Base-by-base conservation (phyloP, 805 yeast genomes). In the Torulaspora maleeae region DNA sequence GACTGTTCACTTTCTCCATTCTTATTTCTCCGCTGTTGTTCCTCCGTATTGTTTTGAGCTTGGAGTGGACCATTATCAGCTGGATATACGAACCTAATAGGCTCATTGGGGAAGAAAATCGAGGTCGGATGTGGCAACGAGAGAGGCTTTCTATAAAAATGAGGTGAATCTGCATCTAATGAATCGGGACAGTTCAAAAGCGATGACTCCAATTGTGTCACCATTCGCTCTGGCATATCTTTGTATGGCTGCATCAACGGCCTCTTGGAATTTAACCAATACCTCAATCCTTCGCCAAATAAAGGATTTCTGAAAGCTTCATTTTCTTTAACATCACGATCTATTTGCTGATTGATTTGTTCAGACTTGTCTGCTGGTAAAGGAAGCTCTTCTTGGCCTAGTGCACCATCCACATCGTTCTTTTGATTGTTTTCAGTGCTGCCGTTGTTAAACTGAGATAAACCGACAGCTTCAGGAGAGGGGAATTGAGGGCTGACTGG, bases 121-220 rank as follows among this genome's bases (percentile, higher is more conserved):
- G 93, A 86, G 6, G 95, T 87, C 22, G 96, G 95, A 60, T 85
- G 95, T 43, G 95, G 95, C 54, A 81, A 79, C 17, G 77, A 75
- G 5, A 97, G 91, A 39, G 76, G 78, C 62, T 88, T 58, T 82
- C 61, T 77, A 76, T 64, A 63, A 11, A 59, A 58, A 34, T 61
- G 64, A 49, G 83, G 77, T 13, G 97, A 95, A 58, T 91, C 97
- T 2, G 95, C 83, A 62, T 91, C 95, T 47, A 82, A 77, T 0
- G 98, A 86, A 67, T 93, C 98, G 0, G 99, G 98, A 63, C 97
- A 88, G 58, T 86, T 85, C 54, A 86, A 71, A 48, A 87, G 72
- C 2, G 97, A 89, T 1, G 84, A 77, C 61, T 87, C 95, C 53
- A 91, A 71, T 54, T 63, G 65, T 27, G 63, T 47, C 17, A 54